Conservation (phyloP, 345 rosid genomes). For the Streptanthus diversifolius region DNA sequence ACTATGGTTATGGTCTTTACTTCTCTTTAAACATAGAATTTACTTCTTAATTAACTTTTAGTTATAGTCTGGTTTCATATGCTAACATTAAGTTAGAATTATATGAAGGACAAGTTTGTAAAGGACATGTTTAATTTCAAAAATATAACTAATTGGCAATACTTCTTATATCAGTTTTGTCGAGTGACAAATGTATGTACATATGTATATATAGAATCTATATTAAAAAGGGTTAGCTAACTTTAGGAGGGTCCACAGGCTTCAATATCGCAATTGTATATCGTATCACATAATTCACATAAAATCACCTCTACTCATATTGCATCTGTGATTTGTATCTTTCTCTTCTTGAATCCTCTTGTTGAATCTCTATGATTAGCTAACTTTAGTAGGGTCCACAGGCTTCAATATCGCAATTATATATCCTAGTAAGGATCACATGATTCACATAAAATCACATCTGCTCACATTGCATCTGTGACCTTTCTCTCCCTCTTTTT, state of each 20-base stretch:
- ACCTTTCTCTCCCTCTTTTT: neutral
- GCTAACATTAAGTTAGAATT: too few species aligned
- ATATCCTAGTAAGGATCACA: neutral
- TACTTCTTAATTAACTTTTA: too few species aligned
- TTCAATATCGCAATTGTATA: neutral
- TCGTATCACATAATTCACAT: neutral
- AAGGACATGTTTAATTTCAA: too few species aligned
- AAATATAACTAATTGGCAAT: too few species aligned
- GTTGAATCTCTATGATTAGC: neutral
- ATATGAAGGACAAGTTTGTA: too few species aligned
- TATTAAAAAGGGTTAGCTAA: too few species aligned
- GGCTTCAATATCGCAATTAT: neutral
- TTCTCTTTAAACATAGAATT: too few species aligned
- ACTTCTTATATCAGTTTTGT: too few species aligned
- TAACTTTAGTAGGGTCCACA: neutral
- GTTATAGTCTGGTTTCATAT: too few species aligned
- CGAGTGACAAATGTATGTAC: too few species aligned
- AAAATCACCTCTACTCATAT: neutral
- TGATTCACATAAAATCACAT: neutral
- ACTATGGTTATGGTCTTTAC: too few species aligned
- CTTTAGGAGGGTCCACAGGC: neutral
- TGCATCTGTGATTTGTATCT: neutral
- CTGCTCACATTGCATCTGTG: neutral
- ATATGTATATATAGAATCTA: too few species aligned
- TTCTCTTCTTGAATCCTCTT: neutral